Evolutionary conservation across 495 filamentous ascomycete genomes (phyloP).

Genomic region (Copromyces sp.): DNA sequence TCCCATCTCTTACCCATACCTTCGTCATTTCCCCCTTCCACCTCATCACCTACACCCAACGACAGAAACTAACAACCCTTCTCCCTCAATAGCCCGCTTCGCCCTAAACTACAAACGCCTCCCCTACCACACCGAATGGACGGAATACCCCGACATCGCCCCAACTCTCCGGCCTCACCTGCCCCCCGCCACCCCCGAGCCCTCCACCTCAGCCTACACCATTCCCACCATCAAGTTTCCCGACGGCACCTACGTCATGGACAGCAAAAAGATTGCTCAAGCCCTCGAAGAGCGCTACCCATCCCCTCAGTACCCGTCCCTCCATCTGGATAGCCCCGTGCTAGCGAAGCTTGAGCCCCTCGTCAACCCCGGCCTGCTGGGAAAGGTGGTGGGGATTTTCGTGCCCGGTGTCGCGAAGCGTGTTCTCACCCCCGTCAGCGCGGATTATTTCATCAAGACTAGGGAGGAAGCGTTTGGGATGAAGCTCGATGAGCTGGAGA

Average conservation of each 20-base stretch:
- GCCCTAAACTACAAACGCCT: conserved; percentile 51
- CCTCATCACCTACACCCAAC: background rate
- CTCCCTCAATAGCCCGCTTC: conserved; percentile 37
- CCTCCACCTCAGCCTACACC: conserved; percentile 34
- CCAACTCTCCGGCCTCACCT: conserved; percentile 12
- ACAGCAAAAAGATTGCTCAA: conserved; percentile 41
- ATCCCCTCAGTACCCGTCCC: conserved; percentile 23
- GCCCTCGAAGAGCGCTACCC: conserved; percentile 45
- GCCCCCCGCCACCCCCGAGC: conserved; percentile 15
- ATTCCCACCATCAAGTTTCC: conserved; percentile 43
- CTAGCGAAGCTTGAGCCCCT: conserved; percentile 21
- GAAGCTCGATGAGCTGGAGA: conserved; percentile 26
- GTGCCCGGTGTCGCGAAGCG: conserved; percentile 25
- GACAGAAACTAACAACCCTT: background rate
- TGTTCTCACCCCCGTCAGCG: conserved; percentile 28
- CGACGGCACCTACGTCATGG: conserved; percentile 44
- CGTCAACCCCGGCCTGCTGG: conserved; percentile 6
- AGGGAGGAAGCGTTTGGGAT: conserved; percentile 31
- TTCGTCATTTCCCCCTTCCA: background rate
- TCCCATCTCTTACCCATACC: background rate
- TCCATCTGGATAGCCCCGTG: conserved; percentile 40
- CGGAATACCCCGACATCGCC: conserved; percentile 51
- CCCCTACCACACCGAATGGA: conserved; percentile 55
- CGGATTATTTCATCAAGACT: conserved; percentile 36
- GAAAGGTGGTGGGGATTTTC: conserved; percentile 16